Conservation (phyloP, 129 eudicot species). For the Dittrichia graveolens region DNA sequence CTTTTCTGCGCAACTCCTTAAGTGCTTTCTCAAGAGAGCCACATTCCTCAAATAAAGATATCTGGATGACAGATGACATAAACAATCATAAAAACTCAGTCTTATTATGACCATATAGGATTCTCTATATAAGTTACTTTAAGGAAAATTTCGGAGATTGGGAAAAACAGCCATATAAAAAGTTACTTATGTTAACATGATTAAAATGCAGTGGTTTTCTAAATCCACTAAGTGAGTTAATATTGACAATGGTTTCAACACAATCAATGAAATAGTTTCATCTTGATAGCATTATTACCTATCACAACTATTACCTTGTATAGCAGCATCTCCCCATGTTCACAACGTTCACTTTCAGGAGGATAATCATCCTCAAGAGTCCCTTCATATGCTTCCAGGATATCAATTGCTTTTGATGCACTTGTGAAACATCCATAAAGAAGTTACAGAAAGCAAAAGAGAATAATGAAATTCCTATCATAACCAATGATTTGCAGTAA, state of each 20-base stretch:
- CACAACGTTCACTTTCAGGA: conserved; percentile 88
- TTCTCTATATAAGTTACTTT: background rate
- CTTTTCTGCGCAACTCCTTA: conserved; percentile 76
- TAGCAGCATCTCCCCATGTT: conserved; percentile 96
- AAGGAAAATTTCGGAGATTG: background rate
- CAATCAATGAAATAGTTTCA: conserved; percentile 4
- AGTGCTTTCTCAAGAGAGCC: conserved; percentile 73
- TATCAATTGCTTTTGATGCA: conserved; percentile 92
- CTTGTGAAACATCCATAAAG: conserved; percentile 38
- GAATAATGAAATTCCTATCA: background rate
- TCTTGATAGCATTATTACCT: conserved; percentile 24
- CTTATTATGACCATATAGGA: background rate
- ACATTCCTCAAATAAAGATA: conserved; percentile 87
- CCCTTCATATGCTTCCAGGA: conserved; percentile 99
- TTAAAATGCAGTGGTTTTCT: no score
- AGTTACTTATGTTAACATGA: background rate
- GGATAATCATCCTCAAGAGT: conserved; percentile 96
- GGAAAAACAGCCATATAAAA: background rate
- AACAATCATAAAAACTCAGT: background rate
- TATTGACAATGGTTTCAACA: background rate
- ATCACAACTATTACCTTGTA: conserved; percentile 68
- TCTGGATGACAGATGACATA: conserved; percentile 42
- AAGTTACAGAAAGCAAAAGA: background rate
- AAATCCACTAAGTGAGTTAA: conserved; percentile 15
- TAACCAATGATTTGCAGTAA: background rate